A percentile compares a stretch with the other conserved stretches of the same genome.
These are phyloP conservation scores for Ceratobasidium sp. DNA, from an alignment of 1,284 basidiomycete species.

Conservation along the genomic window DNA sequence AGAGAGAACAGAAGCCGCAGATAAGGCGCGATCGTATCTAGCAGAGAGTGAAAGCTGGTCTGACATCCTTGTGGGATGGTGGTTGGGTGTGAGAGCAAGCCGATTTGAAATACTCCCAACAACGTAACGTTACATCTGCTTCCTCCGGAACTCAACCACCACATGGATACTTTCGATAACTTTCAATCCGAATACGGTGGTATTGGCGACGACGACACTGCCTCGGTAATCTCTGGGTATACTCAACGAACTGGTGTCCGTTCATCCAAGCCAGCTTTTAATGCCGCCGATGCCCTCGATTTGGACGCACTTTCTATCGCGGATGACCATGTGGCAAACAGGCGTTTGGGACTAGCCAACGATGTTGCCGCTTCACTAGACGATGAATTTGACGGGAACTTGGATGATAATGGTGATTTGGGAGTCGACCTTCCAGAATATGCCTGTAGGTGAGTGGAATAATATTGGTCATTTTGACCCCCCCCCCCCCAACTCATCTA, in stretches of 20 bases:
- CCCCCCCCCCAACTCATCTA: neutral
- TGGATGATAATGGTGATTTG: constrained; percentile 90
- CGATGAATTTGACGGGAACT: constrained; percentile 86
- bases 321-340: constrained; percentile 62
- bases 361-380: constrained; percentile 65
- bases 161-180: constrained; percentile 84
- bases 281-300: constrained; percentile 71
- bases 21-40: constrained; percentile 29
- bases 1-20: constrained; percentile 30
- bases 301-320: constrained; percentile 68
- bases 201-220: constrained; percentile 83
- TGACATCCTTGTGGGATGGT: constrained; percentile 26
- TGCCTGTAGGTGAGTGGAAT: constrained; percentile 85
- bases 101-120: neutral
- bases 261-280: constrained; percentile 55
- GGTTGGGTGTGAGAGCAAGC: neutral
- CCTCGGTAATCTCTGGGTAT: constrained; percentile 76
- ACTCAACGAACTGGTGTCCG: constrained; percentile 64
- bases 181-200: constrained; percentile 83
- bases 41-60: constrained; percentile 33
- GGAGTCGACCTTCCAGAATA: constrained; percentile 87
- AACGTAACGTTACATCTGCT: constrained; percentile 7
- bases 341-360: constrained; percentile 57
- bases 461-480: constrained; percentile 17
- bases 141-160: neutral